Evolutionary conservation across 768 basidiomycete species (phyloP).

Genomic region (Boletus vinaceobasis): DNA sequence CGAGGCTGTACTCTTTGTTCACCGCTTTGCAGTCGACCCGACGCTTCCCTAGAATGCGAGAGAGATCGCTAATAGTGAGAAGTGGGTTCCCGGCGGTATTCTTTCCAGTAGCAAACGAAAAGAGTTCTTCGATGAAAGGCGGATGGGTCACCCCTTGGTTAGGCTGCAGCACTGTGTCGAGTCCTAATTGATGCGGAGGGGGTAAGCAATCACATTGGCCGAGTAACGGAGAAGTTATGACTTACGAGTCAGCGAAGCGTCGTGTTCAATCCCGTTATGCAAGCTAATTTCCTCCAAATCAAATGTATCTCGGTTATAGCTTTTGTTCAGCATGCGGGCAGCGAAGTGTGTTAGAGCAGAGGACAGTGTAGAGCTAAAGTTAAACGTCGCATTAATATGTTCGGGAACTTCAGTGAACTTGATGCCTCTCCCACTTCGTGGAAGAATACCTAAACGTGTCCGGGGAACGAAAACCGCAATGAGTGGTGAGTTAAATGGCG

Average conservation of each 20-base stretch:
- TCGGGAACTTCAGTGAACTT: constrained; percentile 43
- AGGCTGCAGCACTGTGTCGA: constrained; percentile 44
- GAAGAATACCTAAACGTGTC: constrained; percentile 38
- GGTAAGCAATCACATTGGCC: not conserved
- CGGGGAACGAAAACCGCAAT: not conserved
- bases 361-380: constrained; percentile 67
- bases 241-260: too few species aligned
- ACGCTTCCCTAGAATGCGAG: constrained; percentile 55
- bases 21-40: constrained; percentile 49
- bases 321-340: constrained; percentile 55
- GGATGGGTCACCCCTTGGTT: constrained; percentile 54
- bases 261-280: not conserved
- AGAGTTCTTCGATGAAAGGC: constrained; percentile 51
- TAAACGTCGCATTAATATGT: constrained; percentile 53
- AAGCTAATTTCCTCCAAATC: constrained; percentile 48
- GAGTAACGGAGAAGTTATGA: not conserved
- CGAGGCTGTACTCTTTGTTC: constrained; percentile 58
- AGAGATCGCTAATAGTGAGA: constrained; percentile 58
- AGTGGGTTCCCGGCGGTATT: constrained; percentile 43
- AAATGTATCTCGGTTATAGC: constrained; percentile 54
- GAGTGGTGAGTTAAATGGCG: not conserved
- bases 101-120: constrained; percentile 58
- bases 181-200: constrained; percentile 43
- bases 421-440: constrained; percentile 67
- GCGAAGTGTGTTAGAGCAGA: constrained; percentile 56